A percentile compares a stretch with the other conserved stretches of the same genome.
Evolutionary conservation across 345 rosid genomes (phyloP).

Genomic region (Euphorbia tirucalli): DNA sequence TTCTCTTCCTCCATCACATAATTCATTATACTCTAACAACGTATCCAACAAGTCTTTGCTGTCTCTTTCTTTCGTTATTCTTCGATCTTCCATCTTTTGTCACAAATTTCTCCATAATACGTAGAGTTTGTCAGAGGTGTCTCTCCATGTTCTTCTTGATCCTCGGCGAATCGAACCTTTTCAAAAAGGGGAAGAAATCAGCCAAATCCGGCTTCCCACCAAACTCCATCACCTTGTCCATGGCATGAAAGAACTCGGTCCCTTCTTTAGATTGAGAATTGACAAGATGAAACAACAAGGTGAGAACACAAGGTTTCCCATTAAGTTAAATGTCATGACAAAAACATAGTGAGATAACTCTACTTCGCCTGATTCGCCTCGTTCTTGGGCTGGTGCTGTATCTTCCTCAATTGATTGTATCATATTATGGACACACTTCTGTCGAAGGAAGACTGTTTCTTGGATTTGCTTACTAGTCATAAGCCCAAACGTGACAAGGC

Average conservation of each 20-base stretch:
- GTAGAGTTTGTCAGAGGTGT: neutral
- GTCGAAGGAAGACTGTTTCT: neutral
- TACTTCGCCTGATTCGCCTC: neutral
- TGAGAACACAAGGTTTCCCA: conserved; percentile 24
- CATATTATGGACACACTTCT: neutral
- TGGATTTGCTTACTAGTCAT: conserved; percentile 16
- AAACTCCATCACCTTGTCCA: conserved; percentile 4
- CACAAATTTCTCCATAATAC: neutral
- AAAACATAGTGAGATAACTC: neutral
- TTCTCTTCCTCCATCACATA: conserved; percentile 8
- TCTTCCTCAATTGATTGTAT: neutral
- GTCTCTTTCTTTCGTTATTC: neutral
- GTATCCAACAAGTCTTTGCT: conserved; percentile 14
- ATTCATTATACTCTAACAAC: conserved; percentile 13
- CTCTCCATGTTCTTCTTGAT: conserved; percentile 21
- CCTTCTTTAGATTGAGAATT: conserved; percentile 10
- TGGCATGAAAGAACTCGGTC: conserved; percentile 8
- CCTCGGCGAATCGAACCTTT: conserved; percentile 28
- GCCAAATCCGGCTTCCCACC: neutral
- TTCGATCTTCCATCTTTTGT: neutral
- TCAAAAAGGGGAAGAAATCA: neutral
- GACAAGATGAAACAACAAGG: conserved; percentile 18
- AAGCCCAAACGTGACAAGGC: neutral
- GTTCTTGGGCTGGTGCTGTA: neutral
- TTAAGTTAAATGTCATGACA: neutral